A percentile compares a stretch with the other conserved stretches of the same genome.
These are phyloP conservation scores for Coemansia interrupta DNA, from an alignment of 192 early-diverging fungal species.

Conservation along the genomic window DNA sequence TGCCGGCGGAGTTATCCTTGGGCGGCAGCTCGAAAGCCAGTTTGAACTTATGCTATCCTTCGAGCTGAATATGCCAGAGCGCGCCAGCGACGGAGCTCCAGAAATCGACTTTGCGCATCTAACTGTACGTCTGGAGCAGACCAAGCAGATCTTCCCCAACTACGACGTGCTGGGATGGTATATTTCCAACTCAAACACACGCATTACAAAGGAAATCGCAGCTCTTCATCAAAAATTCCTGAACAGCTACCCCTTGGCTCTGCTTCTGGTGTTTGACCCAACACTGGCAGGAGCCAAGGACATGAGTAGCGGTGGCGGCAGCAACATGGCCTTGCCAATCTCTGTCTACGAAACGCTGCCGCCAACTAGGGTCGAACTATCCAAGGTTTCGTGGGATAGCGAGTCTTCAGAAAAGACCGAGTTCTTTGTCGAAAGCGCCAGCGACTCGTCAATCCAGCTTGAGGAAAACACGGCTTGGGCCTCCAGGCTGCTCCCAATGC, in stretches of 20 bases:
- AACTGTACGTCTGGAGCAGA: slow-evolving; percentile 24
- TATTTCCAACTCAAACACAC: slow-evolving; percentile 19
- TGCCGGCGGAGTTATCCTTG: slow-evolving; percentile 36
- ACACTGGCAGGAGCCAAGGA: slow-evolving; percentile 21
- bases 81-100: not conserved
- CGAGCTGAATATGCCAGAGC: slow-evolving; percentile 31
- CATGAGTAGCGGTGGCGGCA: not conserved
- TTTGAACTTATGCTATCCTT: slow-evolving; percentile 41
- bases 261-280: slow-evolving; percentile 45
- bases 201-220: slow-evolving; percentile 11
- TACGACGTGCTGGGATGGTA: slow-evolving; percentile 50
- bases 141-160: slow-evolving; percentile 40
- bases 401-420: not conserved
- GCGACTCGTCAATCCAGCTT: slow-evolving; percentile 3
- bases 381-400: slow-evolving; percentile 14
- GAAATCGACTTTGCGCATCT: slow-evolving; percentile 27
- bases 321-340: slow-evolving; percentile 27
- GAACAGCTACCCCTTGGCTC: slow-evolving; percentile 17
- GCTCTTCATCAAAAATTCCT: slow-evolving; percentile 37
- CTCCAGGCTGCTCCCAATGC: slow-evolving; percentile 34
- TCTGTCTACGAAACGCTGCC: slow-evolving; percentile 41
- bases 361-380: slow-evolving; percentile 16
- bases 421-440: slow-evolving; percentile 12
- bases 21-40: slow-evolving; percentile 30
- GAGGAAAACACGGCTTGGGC: slow-evolving; percentile 22